These are phyloP conservation scores for Phaeophleospora eucalypticola DNA, from an alignment of 2,329 filamentous ascomycete genomes.

Conservation along the genomic window DNA sequence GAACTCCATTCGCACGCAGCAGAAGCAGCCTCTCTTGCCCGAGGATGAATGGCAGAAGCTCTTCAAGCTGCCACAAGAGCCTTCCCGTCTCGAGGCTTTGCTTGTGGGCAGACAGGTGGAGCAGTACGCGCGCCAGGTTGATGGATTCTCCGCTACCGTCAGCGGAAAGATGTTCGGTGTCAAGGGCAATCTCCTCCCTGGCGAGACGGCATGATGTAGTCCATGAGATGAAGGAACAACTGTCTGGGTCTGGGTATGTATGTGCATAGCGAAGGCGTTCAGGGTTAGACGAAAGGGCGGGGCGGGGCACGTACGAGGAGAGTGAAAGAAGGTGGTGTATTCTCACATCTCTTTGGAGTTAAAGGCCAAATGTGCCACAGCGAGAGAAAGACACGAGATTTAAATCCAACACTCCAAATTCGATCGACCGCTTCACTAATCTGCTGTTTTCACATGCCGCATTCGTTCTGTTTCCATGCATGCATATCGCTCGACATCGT, in stretches of 20 bases:
- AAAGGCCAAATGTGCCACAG: too few species aligned
- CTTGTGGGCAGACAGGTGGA: constrained; percentile 94
- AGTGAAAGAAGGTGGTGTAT: neutral
- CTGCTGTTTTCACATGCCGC: too few species aligned
- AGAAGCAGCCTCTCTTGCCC: constrained; percentile 83
- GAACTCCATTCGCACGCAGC: constrained; percentile 76
- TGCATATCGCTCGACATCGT: too few species aligned
- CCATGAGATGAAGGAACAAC: neutral
- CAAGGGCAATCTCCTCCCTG: constrained; percentile 62
- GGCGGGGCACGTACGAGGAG: neutral
- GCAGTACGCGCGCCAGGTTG: constrained; percentile 95
- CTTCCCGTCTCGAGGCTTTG: constrained; percentile 87
- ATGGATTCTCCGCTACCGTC: constrained; percentile 88
- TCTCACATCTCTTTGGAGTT: neutral
- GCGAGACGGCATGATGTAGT: constrained; percentile 37
- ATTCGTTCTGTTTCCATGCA: too few species aligned
- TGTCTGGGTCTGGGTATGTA: constrained; percentile 4
- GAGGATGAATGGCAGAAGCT: constrained; percentile 98
- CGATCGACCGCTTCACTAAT: too few species aligned
- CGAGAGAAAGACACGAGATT: too few species aligned
- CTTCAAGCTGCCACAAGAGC: constrained; percentile 96
- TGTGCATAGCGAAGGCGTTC: constrained; percentile 25
- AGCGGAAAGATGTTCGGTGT: constrained; percentile 98
- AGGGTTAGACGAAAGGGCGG: constrained; percentile 3
- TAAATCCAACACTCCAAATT: too few species aligned